Base-by-base conservation (phyloP, 176 grass and related monocot genomes). In the Oryza rufipogon region DNA sequence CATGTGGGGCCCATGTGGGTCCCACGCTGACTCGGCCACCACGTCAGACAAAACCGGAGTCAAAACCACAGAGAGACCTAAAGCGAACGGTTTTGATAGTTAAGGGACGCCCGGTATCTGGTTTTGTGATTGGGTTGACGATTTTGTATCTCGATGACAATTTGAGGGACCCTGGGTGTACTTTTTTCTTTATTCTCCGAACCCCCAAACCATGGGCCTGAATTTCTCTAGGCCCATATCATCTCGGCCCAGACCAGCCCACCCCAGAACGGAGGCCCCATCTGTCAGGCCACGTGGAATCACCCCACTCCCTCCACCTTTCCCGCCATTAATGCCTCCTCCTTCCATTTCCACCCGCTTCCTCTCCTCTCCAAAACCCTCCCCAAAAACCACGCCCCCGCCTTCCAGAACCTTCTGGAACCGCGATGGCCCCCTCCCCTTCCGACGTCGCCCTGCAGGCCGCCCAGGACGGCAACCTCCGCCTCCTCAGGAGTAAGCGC, bases 401-500 rank as follows among this genome's bases (percentile, higher is more conserved):
- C 39, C 39, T 78, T 64, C 77, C 8, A 36, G 33, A 69, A 47
- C 39, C 77, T 30, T 11, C 10, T 64, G 11, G 26, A 5, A 9
- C 13, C 63, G 20, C 25, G 66, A 72, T 86, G 75, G 38, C 26
- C 25, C n/a, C 51, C 1, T 16, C 51, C 26, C 38, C 38, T 26
- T n/a, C 44, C n/a, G 32, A 26, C 5, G 4, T 74, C 68, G 68
- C 68, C 44, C 38, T 87, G n/a, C 4, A 84, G 48, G 89, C 73
- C 28, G 68, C 84, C 54, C 1, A 2, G 22, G 45, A 41, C 6
- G 69, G 84, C 38, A 38, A 84, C 66, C 28, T 84, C 75, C 42
- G 65, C 81, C 67, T 41, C 58, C 79, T 91, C 73, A 80, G 75
- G 80, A 65, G 89, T 91, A 83, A 46, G 47, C 76, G 13, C 12